Conservation (phyloP, 805 yeast species). For the Candida pseudoglaebosa region DNA sequence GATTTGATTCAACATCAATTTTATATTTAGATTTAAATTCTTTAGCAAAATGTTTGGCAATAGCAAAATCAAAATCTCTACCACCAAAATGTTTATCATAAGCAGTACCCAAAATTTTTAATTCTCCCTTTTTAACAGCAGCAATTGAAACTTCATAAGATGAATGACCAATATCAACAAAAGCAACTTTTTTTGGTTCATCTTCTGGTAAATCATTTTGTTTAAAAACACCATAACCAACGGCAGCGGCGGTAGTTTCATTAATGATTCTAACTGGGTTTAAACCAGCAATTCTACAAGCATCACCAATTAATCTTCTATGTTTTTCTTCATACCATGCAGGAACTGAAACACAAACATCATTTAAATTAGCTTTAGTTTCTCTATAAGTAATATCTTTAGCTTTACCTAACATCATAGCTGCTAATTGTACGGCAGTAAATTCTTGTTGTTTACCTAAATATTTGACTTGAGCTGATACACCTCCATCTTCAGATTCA, state of each 20-base stretch:
- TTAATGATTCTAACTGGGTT: constrained; percentile 98
- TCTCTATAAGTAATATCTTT: constrained; percentile 77
- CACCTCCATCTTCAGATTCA: constrained; percentile 65
- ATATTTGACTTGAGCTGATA: constrained; percentile 83
- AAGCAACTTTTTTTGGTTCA: constrained; percentile 83
- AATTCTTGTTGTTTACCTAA: constrained; percentile 74
- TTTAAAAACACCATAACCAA: constrained; percentile 98
- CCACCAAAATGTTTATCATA: constrained; percentile 98
- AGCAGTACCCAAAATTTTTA: constrained; percentile 87
- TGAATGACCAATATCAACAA: constrained; percentile 96
- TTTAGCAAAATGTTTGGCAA: constrained; percentile 91
- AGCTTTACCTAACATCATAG: constrained; percentile 91
- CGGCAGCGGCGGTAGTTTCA: constrained; percentile 98
- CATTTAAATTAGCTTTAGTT: constrained; percentile 76
- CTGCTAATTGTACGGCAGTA: constrained; percentile 85
- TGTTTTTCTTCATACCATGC: constrained; percentile 96
- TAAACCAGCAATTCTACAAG: constrained; percentile 91
- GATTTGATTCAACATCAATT: constrained; percentile 85
- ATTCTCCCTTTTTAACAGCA: constrained; percentile 93
- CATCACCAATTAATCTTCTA: constrained; percentile 94
- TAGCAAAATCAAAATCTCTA: constrained; percentile 90
- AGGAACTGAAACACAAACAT: constrained; percentile 93
- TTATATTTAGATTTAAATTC: constrained; percentile 90
- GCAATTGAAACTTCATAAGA: constrained; percentile 87
- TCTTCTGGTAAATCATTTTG: constrained; percentile 89